These are phyloP conservation scores for Solanum corneliomulleri DNA, from an alignment of 257 asterid genomes.

Conservation along the genomic window DNA sequence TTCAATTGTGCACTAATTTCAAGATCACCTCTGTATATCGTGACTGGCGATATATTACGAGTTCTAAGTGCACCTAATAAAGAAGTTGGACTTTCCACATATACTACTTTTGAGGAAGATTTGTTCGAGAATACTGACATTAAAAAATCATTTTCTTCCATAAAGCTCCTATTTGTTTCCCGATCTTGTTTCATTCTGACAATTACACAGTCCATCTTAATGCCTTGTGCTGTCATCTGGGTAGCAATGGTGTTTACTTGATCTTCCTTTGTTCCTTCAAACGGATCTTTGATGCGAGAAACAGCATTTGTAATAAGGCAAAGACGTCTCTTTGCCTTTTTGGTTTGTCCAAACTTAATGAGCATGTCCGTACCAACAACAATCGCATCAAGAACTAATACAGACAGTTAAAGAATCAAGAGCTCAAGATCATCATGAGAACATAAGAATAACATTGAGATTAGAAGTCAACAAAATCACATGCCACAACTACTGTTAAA, in stretches of 20 bases:
- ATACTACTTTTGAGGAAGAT: conserved; percentile 52
- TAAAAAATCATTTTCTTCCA: conserved; percentile 80
- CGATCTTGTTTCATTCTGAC: conserved; percentile 27
- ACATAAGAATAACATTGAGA: not conserved
- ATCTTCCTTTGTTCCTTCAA: conserved; percentile 87
- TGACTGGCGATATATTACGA: conserved; percentile 76
- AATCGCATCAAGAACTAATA: conserved; percentile 90
- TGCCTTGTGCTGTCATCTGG: conserved; percentile 69
- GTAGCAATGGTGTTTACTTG: conserved; percentile 79
- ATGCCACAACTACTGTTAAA: not conserved
- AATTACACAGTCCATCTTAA: conserved; percentile 85
- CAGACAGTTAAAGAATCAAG: conserved; percentile 39
- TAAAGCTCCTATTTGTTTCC: conserved; percentile 22
- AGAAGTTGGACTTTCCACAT: conserved; percentile 68
- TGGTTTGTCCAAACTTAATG: conserved; percentile 62
- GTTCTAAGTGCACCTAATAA: conserved; percentile 81
- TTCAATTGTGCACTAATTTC: conserved; percentile 59
- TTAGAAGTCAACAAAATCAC: not conserved
- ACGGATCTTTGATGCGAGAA: conserved; percentile 69
- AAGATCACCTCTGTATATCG: conserved; percentile 75
- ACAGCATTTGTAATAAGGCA: conserved; percentile 75
- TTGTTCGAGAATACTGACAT: conserved; percentile 42
- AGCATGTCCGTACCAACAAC: conserved; percentile 92
- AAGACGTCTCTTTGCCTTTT: conserved; percentile 80
- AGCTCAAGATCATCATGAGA: not conserved